phyloP scores from a whole-genome alignment of 805 yeast species.

The Spathaspora passalidarum region DNA sequence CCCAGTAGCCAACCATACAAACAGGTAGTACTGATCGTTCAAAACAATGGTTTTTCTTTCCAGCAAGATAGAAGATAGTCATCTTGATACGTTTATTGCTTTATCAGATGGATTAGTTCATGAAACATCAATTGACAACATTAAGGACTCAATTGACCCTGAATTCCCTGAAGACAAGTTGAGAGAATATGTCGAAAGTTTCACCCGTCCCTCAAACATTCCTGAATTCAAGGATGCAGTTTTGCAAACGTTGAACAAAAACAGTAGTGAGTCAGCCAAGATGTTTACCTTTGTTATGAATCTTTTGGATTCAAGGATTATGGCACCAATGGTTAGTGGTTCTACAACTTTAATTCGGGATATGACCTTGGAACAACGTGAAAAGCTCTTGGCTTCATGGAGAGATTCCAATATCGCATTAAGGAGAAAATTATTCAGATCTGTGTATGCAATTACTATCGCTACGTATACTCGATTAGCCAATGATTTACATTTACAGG shows the following conservation, averaged over 20 bases:
- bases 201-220: constrained; percentile 25
- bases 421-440: constrained; percentile 32
- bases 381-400: constrained; percentile 35
- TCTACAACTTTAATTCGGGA: constrained; percentile 32
- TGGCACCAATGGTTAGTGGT: constrained; percentile 32
- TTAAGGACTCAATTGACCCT: constrained; percentile 22
- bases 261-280: constrained; percentile 16
- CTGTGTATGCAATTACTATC: constrained; percentile 23
- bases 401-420: constrained; percentile 34
- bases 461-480: constrained; percentile 25
- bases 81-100: constrained; percentile 24
- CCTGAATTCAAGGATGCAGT: constrained; percentile 23
- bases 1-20: not conserved
- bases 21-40: not conserved
- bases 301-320: constrained; percentile 27
- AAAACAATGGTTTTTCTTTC: constrained; percentile 3
- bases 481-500: constrained; percentile 30
- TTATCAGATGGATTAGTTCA: constrained; percentile 35
- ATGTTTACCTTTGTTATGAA: constrained; percentile 22
- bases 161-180: constrained; percentile 26
- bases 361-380: constrained; percentile 33
- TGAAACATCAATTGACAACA: constrained; percentile 25
- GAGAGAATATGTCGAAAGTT: constrained; percentile 25
- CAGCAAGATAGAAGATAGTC: constrained; percentile 13
- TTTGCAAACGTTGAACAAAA: constrained; percentile 11